Base-by-base conservation (phyloP, 2,329 filamentous ascomycete genomes). In the Penicillium brasilianum region DNA sequence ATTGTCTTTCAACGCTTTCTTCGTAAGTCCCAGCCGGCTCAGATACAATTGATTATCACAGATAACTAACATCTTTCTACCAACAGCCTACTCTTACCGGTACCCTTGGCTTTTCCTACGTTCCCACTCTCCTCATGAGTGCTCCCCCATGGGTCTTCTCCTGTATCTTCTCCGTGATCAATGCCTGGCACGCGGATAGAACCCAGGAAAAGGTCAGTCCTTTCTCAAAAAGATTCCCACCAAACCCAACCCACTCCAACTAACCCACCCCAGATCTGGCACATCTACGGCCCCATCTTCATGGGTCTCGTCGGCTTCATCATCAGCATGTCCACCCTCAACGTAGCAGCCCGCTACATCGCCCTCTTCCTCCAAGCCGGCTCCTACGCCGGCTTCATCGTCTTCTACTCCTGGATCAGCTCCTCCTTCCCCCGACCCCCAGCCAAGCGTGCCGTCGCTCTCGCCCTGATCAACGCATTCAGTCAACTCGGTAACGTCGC, bases 381-480 rank as follows among this genome's bases (percentile, higher is more conserved):
- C 32, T 82, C 84, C 1, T 88, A 88, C 63, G 84, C 85, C 0
- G 84, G 84, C 8, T 72, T 71, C 60, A 72, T 71, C 53, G 69
- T 72, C 41, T 71, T 72, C 64, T 72, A 72, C 62, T 72, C 70
- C 18, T 71, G 69, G 69, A 71, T 71, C 66, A 72, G 70, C 58
- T 65, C 68, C 30, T 71, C 70, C 4, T 83, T 93, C 61, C 90
- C 90, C 0, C 85, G 90, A 2, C 90, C 91, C 89, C 89, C 90
- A 0, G 88, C 90, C 20, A 92, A 92, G 78, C 84, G 89, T 57
- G 87, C 87, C 5, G 86, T 89, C 0, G 89, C 89, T 0, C 75
- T 93, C 4, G 91, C 90, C 4, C 87, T 90, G 65, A 90, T 93
- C 78, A 93, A 93, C 72, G 88, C 88, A 1, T 82, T 91, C 28